These are phyloP conservation scores for Pyracantha coccinea DNA, from an alignment of 331 rosid species.

Conservation along the genomic window DNA sequence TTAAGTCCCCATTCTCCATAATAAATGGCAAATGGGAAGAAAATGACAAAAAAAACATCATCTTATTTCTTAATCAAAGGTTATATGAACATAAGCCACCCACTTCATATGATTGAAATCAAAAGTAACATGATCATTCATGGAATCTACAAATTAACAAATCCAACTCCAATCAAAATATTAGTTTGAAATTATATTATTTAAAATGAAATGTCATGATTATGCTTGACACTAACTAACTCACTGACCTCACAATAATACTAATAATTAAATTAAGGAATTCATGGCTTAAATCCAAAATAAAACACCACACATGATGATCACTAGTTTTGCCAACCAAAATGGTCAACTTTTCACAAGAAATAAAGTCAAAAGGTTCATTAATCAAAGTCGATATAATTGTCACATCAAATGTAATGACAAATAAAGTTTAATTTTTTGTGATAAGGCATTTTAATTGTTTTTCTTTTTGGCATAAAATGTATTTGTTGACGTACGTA, in stretches of 20 bases:
- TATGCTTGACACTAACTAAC: conserved; percentile 37
- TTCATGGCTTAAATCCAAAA: conserved; percentile 20
- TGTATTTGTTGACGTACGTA: background rate
- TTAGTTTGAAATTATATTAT: conserved; percentile 7
- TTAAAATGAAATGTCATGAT: conserved; percentile 18
- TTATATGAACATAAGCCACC: conserved; percentile 17
- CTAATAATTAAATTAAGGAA: background rate
- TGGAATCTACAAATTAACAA: conserved; percentile 37
- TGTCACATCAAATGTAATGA: conserved; percentile 17
- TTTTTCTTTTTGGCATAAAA: background rate
- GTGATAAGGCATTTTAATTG: background rate
- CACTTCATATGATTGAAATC: conserved; percentile 39
- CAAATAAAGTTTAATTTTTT: background rate
- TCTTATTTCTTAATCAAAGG: conserved; percentile 1
- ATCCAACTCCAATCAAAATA: conserved; percentile 20
- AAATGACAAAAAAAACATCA: conserved; percentile 6
- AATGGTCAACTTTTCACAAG: conserved; percentile 23
- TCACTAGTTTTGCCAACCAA: conserved; percentile 20
- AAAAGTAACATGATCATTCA: conserved; percentile 27
- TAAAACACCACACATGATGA: conserved; percentile 3
- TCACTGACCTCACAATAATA: background rate
- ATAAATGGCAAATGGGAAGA: background rate
- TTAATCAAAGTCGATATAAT: conserved; percentile 18
- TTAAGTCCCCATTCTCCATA: background rate
- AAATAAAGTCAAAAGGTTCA: conserved; percentile 20